Percentiles rank a stretch among this genome's conserved stretches.
Conservation (phyloP, 75 land plant species). For the Pseudotsuga menziesii region DNA sequence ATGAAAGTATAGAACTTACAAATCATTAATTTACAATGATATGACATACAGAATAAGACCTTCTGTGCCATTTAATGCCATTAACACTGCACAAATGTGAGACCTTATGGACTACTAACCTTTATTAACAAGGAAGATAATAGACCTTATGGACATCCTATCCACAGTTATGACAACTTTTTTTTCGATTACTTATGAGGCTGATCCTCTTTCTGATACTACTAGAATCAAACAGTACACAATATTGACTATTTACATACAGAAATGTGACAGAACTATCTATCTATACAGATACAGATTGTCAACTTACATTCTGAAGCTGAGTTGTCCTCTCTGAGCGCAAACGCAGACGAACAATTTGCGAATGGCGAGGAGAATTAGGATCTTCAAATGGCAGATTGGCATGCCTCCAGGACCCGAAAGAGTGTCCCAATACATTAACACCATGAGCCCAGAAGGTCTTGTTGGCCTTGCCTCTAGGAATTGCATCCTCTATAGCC, state of each 20-base stretch:
- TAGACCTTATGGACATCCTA: background rate
- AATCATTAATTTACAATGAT: background rate
- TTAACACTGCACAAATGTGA: background rate
- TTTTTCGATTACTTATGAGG: too few species aligned
- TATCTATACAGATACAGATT: background rate
- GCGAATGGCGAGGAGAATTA: slow-evolving; percentile 29
- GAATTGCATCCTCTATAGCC: slow-evolving; percentile 74
- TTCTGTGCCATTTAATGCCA: background rate
- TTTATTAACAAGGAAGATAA: too few species aligned
- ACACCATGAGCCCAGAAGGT: slow-evolving; percentile 90
- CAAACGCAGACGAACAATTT: slow-evolving; percentile 49
- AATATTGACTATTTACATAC: background rate
- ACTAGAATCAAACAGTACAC: background rate
- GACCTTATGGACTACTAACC: background rate
- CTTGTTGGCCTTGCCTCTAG: slow-evolving; percentile 58
- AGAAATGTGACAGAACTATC: background rate
- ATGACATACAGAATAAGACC: too few species aligned
- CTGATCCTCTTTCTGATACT: background rate
- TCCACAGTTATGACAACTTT: too few species aligned
- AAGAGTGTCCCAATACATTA: slow-evolving; percentile 82
- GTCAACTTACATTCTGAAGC: slow-evolving; percentile 37
- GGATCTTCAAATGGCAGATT: slow-evolving; percentile 51
- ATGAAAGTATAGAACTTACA: background rate
- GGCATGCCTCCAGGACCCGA: slow-evolving; percentile 66
- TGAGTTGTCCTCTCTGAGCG: slow-evolving; percentile 35